These are phyloP conservation scores for Chlorella sp. DNA, from an alignment of 139 green algal species.

Conservation along the genomic window DNA sequence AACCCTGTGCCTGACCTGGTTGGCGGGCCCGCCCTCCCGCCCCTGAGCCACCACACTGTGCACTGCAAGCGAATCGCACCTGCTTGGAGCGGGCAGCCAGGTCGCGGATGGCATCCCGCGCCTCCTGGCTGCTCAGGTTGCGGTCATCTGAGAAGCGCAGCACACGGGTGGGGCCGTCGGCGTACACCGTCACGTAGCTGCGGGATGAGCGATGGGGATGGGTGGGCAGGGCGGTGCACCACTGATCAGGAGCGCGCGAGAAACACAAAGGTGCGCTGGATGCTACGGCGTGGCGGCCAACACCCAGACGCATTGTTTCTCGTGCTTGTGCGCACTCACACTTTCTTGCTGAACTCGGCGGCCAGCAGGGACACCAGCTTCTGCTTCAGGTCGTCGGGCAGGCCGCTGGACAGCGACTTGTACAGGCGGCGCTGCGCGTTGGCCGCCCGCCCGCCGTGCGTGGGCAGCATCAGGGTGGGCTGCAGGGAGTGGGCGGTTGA, in stretches of 20 bases:
- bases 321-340: too few species aligned
- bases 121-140: constrained; percentile 52
- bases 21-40: too few species aligned
- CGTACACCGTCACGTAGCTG: constrained; percentile 86
- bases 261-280: too few species aligned
- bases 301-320: too few species aligned
- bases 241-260: too few species aligned
- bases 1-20: too few species aligned
- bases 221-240: not conserved
- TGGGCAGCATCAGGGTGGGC: constrained; percentile 54
- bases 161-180: constrained; percentile 89
- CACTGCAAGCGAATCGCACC: too few species aligned
- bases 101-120: constrained; percentile 69
- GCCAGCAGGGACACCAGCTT: constrained; percentile 61
- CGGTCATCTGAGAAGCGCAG: constrained; percentile 84
- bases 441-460: constrained; percentile 18
- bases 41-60: too few species aligned
- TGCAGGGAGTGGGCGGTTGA: too few species aligned
- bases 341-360: constrained; percentile 64
- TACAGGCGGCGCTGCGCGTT: constrained; percentile 30
- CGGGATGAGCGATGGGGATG: not conserved
- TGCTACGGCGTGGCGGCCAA: too few species aligned
- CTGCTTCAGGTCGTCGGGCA: constrained; percentile 59
- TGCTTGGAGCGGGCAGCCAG: constrained; percentile 64
- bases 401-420: constrained; percentile 31